Base-by-base conservation (phyloP, 345 rosid genomes). In the Mercurialis annua region DNA sequence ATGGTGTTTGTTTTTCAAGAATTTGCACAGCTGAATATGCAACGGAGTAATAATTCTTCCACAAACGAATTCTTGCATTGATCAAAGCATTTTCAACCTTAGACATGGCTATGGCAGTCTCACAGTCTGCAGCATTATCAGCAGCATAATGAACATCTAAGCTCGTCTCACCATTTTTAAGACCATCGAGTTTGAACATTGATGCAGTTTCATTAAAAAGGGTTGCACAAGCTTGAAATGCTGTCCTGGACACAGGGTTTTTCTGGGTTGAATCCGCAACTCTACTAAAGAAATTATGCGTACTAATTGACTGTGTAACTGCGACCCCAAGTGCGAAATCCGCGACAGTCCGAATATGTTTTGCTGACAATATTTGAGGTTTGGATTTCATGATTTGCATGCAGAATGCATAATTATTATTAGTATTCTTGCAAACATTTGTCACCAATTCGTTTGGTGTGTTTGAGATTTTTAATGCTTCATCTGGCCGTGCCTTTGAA, bases 111-210 rank as follows among this genome's bases (percentile, higher is more conserved):
- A 72, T 36, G 6, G 52, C 60, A n/a, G 21, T 50, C 21, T 72
- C 53, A 29, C 76, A 72, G 5, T 34, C 18, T 8, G 9, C 4
- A 21, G 29, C 38, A 30, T 60, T 44, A 10, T 72, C 76, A 6
- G 50, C 52, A 20, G 76, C 76, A 14, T 66, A 72, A 60, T 72
- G 71, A 14, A 72, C 71, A 53, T 72, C 76, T 17, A 72, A 18
- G 50, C 46, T 36, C 3, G 66, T 62, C 12, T 43, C 49, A 2
- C 53, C 66, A 1, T 29, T 66, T 15, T 51, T 46, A 6, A 72
- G 54, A 12, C 59, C 76, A 15, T 4, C 6, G 1, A 66, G 59
- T 23, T 50, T 59, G 36, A 72, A 43, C 10, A 24, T 2, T 3
- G 14, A 15, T 1, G 38, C 14, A 0, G 66, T 43, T 6, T 42